These are phyloP conservation scores for Lupinus albus DNA, from an alignment of 306 rosid genomes.

Conservation along the genomic window DNA sequence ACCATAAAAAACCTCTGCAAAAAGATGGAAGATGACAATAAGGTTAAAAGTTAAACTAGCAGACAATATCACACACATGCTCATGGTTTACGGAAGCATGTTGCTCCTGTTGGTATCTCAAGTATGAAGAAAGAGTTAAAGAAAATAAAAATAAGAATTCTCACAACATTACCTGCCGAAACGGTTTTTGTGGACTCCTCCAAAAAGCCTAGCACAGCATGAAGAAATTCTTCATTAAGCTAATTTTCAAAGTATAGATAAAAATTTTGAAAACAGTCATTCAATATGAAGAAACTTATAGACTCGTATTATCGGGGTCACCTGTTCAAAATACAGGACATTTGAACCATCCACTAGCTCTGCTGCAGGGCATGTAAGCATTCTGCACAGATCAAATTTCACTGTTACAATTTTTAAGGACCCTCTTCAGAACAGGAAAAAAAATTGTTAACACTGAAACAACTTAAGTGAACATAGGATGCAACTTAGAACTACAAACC, in stretches of 20 bases:
- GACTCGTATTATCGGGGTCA: constrained; percentile 34
- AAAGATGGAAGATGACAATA: constrained; percentile 9
- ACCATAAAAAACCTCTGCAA: constrained; percentile 92
- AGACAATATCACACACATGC: constrained; percentile 16
- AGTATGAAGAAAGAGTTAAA: not conserved
- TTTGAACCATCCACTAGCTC: constrained; percentile 92
- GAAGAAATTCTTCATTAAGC: constrained; percentile 40
- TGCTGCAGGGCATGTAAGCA: constrained; percentile 87
- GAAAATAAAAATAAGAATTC: constrained; percentile 3
- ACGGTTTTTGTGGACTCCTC: constrained; percentile 96
- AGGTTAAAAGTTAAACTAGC: not conserved
- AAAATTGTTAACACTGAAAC: not conserved
- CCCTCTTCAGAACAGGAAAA: not conserved
- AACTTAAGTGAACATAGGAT: constrained; percentile 1
- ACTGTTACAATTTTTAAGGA: constrained; percentile 8
- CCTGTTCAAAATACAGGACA: constrained; percentile 89
- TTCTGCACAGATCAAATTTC: constrained; percentile 37
- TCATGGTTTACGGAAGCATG: not conserved
- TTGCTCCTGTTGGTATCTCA: not conserved
- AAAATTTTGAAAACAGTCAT: constrained; percentile 2
- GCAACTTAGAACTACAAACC: constrained; percentile 13
- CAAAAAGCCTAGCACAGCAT: constrained; percentile 75
- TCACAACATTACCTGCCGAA: constrained; percentile 73
- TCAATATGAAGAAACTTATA: not conserved
- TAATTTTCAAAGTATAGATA: not conserved